phyloP scores from a whole-genome alignment of 2,329 filamentous ascomycete genomes.

The Alternaria tenuissima region DNA sequence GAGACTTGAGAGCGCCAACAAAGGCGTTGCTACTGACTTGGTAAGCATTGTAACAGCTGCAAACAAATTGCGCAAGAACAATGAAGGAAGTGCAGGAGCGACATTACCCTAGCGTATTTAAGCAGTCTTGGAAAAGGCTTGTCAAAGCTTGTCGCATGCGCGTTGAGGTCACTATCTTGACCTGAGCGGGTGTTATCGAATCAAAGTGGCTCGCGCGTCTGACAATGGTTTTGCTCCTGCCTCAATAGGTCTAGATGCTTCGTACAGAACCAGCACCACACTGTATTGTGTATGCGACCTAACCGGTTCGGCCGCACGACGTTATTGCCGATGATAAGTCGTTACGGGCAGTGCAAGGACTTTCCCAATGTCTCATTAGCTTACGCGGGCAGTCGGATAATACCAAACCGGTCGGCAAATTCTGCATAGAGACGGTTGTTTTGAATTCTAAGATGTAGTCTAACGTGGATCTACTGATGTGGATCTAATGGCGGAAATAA shows the following conservation, averaged over 20 bases:
- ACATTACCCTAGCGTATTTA: constrained; percentile 26
- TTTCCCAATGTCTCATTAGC: background rate
- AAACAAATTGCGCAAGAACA: constrained; percentile 1
- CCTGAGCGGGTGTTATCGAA: constrained; percentile 7
- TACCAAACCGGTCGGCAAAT: background rate
- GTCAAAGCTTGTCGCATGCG: constrained; percentile 21
- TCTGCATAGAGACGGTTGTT: background rate
- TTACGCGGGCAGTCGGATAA: background rate
- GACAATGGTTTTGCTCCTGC: constrained; percentile 21
- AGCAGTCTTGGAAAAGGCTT: constrained; percentile 23
- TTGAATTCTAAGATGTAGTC: background rate
- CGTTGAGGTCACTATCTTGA: constrained; percentile 21
- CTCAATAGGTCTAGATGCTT: constrained; percentile 18
- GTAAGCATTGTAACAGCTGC: constrained; percentile 18
- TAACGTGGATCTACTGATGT: background rate
- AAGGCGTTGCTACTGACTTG: constrained; percentile 18
- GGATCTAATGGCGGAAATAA: background rate
- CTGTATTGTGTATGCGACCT: background rate
- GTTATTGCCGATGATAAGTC: background rate
- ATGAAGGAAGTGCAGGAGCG: background rate
- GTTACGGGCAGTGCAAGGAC: background rate
- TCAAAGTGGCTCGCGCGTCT: background rate
- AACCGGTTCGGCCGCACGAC: background rate
- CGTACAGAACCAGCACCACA: constrained; percentile 1
- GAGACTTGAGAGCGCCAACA: constrained; percentile 24